phyloP scores from a whole-genome alignment of 2,329 filamentous ascomycete genomes.

The Aspergillus hortae region DNA sequence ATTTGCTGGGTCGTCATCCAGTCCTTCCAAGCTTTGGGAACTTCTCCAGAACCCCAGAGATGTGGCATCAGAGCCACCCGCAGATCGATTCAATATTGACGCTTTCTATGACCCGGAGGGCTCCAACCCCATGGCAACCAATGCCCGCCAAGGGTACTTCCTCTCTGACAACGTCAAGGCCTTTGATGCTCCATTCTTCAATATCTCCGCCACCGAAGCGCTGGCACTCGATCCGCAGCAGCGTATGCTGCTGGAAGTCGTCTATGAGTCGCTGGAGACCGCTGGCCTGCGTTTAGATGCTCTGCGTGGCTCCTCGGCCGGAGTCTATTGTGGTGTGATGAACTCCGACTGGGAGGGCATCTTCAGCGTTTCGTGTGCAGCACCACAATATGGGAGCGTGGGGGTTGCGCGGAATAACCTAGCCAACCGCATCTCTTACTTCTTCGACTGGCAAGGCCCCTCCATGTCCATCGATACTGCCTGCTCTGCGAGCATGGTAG shows the following conservation, averaged over 20 bases:
- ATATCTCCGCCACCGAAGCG: conserved; percentile 23
- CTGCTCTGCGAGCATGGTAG: conserved; percentile 42
- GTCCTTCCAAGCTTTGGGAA: conserved; percentile 24
- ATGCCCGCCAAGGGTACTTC: conserved; percentile 22
- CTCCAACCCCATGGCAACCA: conserved; percentile 23
- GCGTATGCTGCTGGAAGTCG: conserved; percentile 22
- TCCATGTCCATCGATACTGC: conserved; percentile 47
- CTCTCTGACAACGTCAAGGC: conserved; percentile 20
- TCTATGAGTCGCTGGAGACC: conserved; percentile 23
- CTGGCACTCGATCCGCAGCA: conserved; percentile 31
- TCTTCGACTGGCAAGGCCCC: conserved; percentile 34
- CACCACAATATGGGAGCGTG: conserved; percentile 24
- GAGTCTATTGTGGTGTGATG: conserved; percentile 26
- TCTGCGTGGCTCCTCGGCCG: conserved; percentile 23
- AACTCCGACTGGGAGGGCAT: conserved; percentile 24
- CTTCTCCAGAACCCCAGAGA: conserved; percentile 21
- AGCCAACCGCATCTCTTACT: conserved; percentile 40
- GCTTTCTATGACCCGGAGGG: conserved; percentile 22
- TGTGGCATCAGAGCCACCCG: conserved; percentile 18
- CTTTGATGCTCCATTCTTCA: conserved; percentile 27
- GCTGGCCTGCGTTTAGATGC: conserved; percentile 22
- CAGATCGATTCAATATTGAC: conserved; percentile 19
- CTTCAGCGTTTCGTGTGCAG: conserved; percentile 19
- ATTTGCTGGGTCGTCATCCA: conserved; percentile 22
- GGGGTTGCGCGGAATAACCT: conserved; percentile 37